Evolutionary conservation across 1,139 yeast species (phyloP), one percentile per base, ranked within the genome.

Genomic region (Keqinozyma sinolaborantium): DNA sequence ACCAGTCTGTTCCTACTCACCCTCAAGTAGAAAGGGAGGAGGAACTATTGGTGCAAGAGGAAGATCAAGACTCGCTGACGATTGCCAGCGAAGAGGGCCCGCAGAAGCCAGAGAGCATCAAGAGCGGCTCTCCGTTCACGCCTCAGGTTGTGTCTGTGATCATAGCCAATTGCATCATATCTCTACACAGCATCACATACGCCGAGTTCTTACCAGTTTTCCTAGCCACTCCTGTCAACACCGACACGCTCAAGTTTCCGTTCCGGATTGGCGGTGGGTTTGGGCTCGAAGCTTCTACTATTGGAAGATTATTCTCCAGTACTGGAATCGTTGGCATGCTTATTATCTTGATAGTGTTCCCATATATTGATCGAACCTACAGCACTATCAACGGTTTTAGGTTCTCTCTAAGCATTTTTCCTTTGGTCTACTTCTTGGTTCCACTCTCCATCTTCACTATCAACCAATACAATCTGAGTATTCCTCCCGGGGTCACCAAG

Each of bases 161-260:
- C 20, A 25, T 32, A 2, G 38, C 45, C 2, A 40, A 40, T 30
- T 38, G 35, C 20, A 33, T 41, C n/a, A 34, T 40, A 13, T 35
- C 45, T 2, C 24, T 75, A 36, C 81, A 75, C 45, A 52, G 62
- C n/a, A 58, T 73, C 11, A 73, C 73, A 4, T 75, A 61, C 48
- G 66, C 69, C 26, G 83, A 79, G 49, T 74, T 79, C 39, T 53
- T 76, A 23, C 84, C 85, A 7, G 73, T 79, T 3, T 71, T 73
- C 35, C 53, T 77, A 14, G 79, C 83, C 0, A 61, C 75, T 10
- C 58, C 62, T 24, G 58, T 69, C 30, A 56, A 50, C 14, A 18
- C 23, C 9, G 16, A 26, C 12, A 25, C 24, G 9, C 43, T 75
- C n/a, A 46, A 52, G 20, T 75, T 79, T 46, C 64, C 63, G 7